These are phyloP conservation scores for Talaromyces sp. DNA, from an alignment of 2,329 filamentous ascomycete species.

Conservation along the genomic window DNA sequence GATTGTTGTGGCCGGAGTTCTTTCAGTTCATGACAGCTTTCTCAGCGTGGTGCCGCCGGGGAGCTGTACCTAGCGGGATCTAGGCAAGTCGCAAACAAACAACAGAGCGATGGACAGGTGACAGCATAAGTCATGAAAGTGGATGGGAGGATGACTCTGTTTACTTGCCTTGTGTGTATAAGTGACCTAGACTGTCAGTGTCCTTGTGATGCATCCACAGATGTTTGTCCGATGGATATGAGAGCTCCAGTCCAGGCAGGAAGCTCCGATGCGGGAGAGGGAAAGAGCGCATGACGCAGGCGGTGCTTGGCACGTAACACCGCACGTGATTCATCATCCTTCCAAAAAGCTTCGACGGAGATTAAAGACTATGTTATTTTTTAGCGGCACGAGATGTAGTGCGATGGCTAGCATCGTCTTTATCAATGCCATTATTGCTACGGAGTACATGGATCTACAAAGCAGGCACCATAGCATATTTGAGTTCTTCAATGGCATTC, in stretches of 20 bases:
- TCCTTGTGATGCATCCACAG: neutral
- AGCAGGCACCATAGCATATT: neutral
- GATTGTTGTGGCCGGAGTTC: slow-evolving; percentile 19
- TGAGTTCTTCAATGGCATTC: neutral
- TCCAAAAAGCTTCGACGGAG: neutral
- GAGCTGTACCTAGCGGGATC: neutral
- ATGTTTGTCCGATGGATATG: neutral
- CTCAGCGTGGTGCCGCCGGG: slow-evolving; percentile 18
- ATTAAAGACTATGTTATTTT: neutral
- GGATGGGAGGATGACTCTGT: neutral
- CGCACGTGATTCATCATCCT: slow-evolving; percentile 7
- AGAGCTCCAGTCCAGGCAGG: slow-evolving; percentile 3
- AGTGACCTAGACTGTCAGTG: neutral
- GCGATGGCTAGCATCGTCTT: neutral
- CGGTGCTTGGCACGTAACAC: neutral
- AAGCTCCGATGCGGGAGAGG: slow-evolving; percentile 1
- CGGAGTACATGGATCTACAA: neutral
- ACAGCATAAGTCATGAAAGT: slow-evolving; percentile 1
- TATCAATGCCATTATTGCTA: neutral
- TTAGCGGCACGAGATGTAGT: neutral
- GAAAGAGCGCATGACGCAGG: slow-evolving; percentile 10
- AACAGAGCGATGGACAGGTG: neutral
- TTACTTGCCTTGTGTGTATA: neutral
- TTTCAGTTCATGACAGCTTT: slow-evolving; percentile 14
- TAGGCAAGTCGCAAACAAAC: neutral